Evolutionary conservation across 331 rosid genomes (phyloP), one percentile per base, ranked within the genome.

Genomic region (Dryas integrifolia): DNA sequence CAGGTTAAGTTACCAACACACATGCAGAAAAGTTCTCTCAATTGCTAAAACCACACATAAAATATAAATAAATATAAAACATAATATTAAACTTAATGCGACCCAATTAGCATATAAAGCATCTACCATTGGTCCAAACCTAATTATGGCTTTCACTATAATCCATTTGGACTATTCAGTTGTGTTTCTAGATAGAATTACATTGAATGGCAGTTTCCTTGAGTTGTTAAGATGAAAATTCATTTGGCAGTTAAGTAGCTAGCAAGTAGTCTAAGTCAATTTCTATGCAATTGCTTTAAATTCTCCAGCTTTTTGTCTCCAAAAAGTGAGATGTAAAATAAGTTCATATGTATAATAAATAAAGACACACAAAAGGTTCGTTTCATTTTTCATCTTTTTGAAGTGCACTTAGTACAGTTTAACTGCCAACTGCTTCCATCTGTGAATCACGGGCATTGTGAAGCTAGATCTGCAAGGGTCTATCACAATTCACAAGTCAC

Each of bases 381-480:
- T 39, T 15, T 7, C 4, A 1, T 15, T 62, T 24, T 14, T 50
- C 14, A n/a, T 60, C 14, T 60, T 39, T 6, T 35, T 13, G 14
- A 60, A 76, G 40, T 72, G 77, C 65, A 89, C 87, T 86, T 81
- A 82, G 74, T 86, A 85, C 73, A 82, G 76, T 77, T 77, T 88
- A 86, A 84, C 96, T 81, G 76, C 73, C 85, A 72, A 70, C 86
- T 83, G 92, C 79, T 79, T 83, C 69, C 74, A 81, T 77, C 96
- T 85, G 89, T 89, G 96, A 88, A 77, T 89, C 98, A 91, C 91
- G 86, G 95, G 86, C 59, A 79, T 82, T 57, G 70, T 14, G 84
- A 71, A 74, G 78, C 76, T 61, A 56, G 87, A 82, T 83, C 85
- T 70, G 76, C 82, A 73, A 85, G 79, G 81, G 74, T 70, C 70